phyloP scores from a whole-genome alignment of 1,284 basidiomycete genomes.

The Moniliophthora roreri region DNA sequence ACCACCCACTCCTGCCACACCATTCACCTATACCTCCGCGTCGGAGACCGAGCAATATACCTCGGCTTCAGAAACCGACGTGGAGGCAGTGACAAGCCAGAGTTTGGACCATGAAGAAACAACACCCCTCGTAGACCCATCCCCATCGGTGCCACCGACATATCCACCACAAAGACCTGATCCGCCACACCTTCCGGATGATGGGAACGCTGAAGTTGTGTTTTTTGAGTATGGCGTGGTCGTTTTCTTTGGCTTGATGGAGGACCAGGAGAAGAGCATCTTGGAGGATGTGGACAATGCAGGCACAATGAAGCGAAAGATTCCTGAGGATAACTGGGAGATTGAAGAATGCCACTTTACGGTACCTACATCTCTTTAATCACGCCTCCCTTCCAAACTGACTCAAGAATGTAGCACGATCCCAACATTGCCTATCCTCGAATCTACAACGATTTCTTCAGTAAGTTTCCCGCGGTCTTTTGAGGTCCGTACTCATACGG shows the following conservation, averaged over 20 bases:
- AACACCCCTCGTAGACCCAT: conserved; percentile 8
- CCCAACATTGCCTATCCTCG: conserved; percentile 80
- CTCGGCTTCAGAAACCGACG: conserved; percentile 20
- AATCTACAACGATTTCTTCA: conserved; percentile 93
- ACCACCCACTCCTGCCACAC: conserved; percentile 14
- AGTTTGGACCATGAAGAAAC: conserved; percentile 3
- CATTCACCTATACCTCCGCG: conserved; percentile 17
- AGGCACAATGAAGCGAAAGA: conserved; percentile 58
- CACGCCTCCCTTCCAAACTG: neutral
- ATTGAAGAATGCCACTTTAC: conserved; percentile 88
- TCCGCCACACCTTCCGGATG: conserved; percentile 27
- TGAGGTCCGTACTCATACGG: conserved; percentile 6
- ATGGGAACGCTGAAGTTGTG: conserved; percentile 77
- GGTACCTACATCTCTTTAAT: conserved; percentile 40
- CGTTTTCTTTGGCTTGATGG: conserved; percentile 85
- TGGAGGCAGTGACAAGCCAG: conserved; percentile 3
- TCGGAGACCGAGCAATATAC: conserved; percentile 10
- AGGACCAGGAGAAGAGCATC: conserved; percentile 74
- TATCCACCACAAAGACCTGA: conserved; percentile 2
- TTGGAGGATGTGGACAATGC: conserved; percentile 82
- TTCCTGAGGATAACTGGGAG: conserved; percentile 79
- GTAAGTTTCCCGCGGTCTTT: conserved; percentile 38
- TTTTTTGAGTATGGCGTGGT: conserved; percentile 88
- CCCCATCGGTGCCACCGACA: neutral
- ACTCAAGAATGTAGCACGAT: conserved; percentile 64